Conservation (phyloP, 164 flowering plant species). For the Warburgia ugandensis region DNA sequence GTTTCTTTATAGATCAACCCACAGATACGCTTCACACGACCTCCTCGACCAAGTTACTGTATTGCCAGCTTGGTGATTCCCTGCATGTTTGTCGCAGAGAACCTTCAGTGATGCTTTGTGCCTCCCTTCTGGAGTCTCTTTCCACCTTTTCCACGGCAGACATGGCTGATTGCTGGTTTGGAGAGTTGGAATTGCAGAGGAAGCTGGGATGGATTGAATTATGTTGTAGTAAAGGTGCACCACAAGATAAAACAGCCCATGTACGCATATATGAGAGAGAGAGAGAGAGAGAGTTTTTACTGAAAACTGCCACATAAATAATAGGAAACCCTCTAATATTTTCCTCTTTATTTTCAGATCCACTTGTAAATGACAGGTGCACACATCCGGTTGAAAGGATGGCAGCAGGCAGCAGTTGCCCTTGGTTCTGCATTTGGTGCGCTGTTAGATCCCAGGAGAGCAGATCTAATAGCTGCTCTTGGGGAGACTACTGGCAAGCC, state of each 20-base stretch:
- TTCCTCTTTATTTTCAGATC: too few relatives aligned
- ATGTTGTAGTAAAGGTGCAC: too few relatives aligned
- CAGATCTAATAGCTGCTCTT: conserved; percentile 88
- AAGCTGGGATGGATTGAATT: too few relatives aligned
- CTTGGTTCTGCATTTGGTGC: conserved; percentile 89
- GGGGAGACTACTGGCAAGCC: conserved; percentile 97
- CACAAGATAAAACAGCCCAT: too few relatives aligned
- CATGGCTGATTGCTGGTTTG: too few relatives aligned
- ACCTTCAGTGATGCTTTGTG: neutral
- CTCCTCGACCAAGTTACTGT: neutral
- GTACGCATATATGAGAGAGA: too few relatives aligned
- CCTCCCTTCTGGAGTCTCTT: neutral
- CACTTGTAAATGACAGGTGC: too few relatives aligned
- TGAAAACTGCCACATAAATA: too few relatives aligned
- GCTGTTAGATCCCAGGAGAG: conserved; percentile 74
- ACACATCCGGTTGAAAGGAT: conserved; percentile 50
- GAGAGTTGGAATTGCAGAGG: too few relatives aligned
- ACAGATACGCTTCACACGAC: neutral
- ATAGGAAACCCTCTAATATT: too few relatives aligned
- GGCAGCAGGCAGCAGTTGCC: conserved; percentile 93
- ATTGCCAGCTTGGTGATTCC: neutral
- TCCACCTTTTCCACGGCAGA: neutral
- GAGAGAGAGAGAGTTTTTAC: too few relatives aligned
- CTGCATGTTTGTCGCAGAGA: neutral
- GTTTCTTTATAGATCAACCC: too few relatives aligned